Conservation (phyloP, 1,284 basidiomycete species). For the Trichosporon faecale region DNA sequence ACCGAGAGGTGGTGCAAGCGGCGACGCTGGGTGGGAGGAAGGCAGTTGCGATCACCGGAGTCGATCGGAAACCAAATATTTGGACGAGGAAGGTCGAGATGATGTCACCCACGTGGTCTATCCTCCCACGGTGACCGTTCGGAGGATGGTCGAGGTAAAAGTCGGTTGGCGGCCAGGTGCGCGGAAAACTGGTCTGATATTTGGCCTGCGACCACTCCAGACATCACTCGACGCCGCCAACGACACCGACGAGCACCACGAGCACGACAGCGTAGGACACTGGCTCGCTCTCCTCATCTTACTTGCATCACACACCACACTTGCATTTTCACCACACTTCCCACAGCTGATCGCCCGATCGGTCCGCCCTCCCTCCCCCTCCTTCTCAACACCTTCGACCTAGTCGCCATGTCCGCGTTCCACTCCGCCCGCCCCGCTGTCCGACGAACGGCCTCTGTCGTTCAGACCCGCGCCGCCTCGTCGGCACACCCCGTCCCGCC, state of each 20-base stretch:
- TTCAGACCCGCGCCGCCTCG: constrained; percentile 29
- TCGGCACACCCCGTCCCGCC: constrained; percentile 5
- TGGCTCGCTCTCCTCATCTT: background rate
- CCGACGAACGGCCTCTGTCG: constrained; percentile 26
- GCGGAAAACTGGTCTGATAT: background rate
- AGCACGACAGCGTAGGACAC: background rate
- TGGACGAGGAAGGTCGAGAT: background rate
- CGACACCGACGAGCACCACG: background rate
- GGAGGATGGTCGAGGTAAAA: background rate
- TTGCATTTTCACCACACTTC: background rate
- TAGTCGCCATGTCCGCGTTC: constrained; percentile 18
- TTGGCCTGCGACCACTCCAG: background rate
- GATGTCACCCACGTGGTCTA: background rate
- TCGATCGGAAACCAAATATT: background rate
- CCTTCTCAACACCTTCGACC: background rate
- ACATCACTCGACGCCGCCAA: background rate
- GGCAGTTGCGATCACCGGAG: too few relatives aligned
- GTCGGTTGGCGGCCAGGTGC: background rate
- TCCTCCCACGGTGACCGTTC: constrained; percentile 15
- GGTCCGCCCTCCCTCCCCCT: background rate
- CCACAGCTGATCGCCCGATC: background rate
- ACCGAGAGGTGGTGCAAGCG: background rate
- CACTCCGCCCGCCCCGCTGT: constrained; percentile 19
- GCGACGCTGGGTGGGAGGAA: background rate
- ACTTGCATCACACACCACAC: background rate